Conservation (phyloP, 192 early-diverging fungal genomes). For the Radiomyces spectabilis region DNA sequence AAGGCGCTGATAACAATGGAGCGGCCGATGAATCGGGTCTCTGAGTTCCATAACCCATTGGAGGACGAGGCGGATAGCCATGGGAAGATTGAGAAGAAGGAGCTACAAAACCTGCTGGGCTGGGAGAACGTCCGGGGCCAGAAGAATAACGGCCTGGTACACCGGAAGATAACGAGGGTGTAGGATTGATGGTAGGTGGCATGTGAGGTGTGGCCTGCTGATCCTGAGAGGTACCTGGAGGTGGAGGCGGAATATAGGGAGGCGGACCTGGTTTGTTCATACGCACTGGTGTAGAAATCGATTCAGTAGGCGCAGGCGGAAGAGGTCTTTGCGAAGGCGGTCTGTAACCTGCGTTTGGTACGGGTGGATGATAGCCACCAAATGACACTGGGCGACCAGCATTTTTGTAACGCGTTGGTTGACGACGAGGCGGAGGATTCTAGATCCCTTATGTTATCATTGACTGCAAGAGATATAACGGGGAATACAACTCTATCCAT, state of each 20-base stretch:
- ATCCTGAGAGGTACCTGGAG: conserved; percentile 5
- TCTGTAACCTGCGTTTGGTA: conserved; percentile 12
- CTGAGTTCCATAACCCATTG: no score
- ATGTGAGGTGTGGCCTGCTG: conserved; percentile 4
- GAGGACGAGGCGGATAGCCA: not conserved
- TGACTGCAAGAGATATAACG: not conserved
- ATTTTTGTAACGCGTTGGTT: conserved; percentile 9
- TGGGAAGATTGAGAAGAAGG: not conserved
- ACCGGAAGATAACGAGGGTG: not conserved
- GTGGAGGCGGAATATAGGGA: conserved; percentile 11
- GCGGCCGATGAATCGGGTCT: no score
- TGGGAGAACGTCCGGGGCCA: not conserved
- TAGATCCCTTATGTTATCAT: not conserved
- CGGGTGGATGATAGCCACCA: conserved; percentile 5
- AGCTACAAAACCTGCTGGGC: not conserved
- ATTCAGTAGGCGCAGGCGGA: conserved; percentile 10
- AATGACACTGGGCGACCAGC: not conserved
- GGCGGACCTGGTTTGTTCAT: conserved; percentile 10
- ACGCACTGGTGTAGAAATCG: conserved; percentile 19
- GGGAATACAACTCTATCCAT: not conserved
- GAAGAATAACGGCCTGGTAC: not conserved
- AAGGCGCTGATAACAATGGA: no score
- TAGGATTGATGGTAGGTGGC: conserved; percentile 5
- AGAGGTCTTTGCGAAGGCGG: conserved; percentile 4
- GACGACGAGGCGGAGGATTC: conserved; percentile 17